Percentiles rank a stretch among this genome's conserved stretches.
These are phyloP conservation scores for Ceriops tagal DNA, from an alignment of 345 rosid species.

Conservation along the genomic window DNA sequence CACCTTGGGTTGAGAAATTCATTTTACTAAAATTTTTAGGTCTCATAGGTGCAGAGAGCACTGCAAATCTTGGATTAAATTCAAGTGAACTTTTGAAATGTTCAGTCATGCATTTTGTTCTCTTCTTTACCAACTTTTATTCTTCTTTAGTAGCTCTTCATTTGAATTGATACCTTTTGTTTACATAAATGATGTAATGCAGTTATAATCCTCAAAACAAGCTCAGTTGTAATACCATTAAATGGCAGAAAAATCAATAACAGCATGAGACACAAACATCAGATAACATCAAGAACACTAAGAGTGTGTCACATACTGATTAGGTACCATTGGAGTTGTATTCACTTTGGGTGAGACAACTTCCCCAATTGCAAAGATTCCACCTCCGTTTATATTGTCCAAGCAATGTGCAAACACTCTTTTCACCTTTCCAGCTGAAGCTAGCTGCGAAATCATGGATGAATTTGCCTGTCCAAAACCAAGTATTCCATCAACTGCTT, in stretches of 20 bases:
- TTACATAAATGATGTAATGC: no score
- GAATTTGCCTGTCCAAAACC: constrained; percentile 89
- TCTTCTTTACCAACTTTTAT: no score
- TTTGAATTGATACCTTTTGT: no score
- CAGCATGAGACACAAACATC: not conserved
- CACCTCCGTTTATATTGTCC: constrained; percentile 69
- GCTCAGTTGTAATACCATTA: not conserved
- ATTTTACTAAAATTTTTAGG: no score
- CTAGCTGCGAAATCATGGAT: constrained; percentile 80
- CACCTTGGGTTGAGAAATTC: no score
- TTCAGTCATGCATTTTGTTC: no score
- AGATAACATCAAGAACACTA: constrained; percentile 10
- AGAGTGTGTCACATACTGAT: constrained; percentile 45
- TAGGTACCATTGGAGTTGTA: constrained; percentile 61
- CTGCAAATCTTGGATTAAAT: no score
- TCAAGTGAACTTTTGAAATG: no score
- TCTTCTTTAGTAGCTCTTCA: no score
- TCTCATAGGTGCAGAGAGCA: no score
- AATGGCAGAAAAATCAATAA: not conserved
- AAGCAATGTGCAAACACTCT: constrained; percentile 74
- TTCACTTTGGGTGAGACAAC: constrained; percentile 54
- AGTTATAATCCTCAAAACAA: no score
- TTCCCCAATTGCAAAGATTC: constrained; percentile 67
- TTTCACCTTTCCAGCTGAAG: constrained; percentile 51
- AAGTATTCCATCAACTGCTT: constrained; percentile 82